Evolutionary conservation across 805 yeast species (phyloP).

Genomic region (Komagataella populi): DNA sequence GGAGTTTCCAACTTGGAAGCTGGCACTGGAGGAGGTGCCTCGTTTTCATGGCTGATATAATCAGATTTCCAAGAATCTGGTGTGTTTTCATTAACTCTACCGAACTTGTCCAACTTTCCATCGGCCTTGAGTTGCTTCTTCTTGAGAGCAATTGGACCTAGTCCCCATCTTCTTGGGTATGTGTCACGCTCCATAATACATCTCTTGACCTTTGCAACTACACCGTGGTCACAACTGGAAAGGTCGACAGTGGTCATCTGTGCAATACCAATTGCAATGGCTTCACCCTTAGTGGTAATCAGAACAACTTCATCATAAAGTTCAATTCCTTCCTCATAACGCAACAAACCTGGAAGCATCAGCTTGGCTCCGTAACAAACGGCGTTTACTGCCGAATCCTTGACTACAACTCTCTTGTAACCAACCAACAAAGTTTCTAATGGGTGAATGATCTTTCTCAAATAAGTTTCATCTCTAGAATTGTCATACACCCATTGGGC

Average conservation of each 20-base stretch:
- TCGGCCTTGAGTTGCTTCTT: slow-evolving; percentile 96
- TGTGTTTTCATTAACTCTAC: slow-evolving; percentile 86
- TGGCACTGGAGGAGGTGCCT: slow-evolving; percentile 46
- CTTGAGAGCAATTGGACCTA: slow-evolving; percentile 97
- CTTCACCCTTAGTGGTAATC: slow-evolving; percentile 99
- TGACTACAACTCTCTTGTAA: slow-evolving; percentile 89
- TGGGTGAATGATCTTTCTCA: slow-evolving; percentile 89
- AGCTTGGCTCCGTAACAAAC: slow-evolving; percentile 98
- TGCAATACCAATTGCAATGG: slow-evolving; percentile 95
- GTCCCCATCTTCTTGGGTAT: slow-evolving; percentile 99
- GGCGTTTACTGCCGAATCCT: slow-evolving; percentile 91
- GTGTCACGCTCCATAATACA: slow-evolving; percentile 99
- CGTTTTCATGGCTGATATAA: slow-evolving; percentile 61
- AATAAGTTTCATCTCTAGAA: slow-evolving; percentile 90
- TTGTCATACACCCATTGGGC: slow-evolving; percentile 98
- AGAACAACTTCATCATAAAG: slow-evolving; percentile 94
- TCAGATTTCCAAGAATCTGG: slow-evolving; percentile 85
- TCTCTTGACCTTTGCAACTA: slow-evolving; percentile 96
- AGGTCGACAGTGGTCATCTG: slow-evolving; percentile 98
- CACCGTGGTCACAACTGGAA: slow-evolving; percentile 95
- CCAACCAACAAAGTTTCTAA: slow-evolving; percentile 88
- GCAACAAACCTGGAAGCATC: slow-evolving; percentile 95
- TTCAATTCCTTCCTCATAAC: slow-evolving; percentile 97
- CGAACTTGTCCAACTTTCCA: slow-evolving; percentile 93
- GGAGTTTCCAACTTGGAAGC: slow-evolving; percentile 31